Evolutionary conservation across 371 early-diverging fungal genomes (phyloP).

Genomic region (Saksenaea oblongispora): DNA sequence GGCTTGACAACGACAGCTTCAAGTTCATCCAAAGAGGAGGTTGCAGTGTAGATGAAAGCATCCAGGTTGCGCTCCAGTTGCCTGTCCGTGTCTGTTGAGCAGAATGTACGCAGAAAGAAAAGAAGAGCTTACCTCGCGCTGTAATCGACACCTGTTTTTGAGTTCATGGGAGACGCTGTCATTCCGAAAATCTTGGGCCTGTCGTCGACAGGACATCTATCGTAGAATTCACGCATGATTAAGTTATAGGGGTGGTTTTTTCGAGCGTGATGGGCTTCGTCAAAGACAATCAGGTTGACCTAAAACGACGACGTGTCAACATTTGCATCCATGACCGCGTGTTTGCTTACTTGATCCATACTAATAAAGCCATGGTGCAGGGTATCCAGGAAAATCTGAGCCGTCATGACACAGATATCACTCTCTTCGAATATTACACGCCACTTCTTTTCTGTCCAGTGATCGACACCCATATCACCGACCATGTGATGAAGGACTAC

Average conservation of each 20-base stretch:
- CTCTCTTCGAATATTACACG: conserved; percentile 44
- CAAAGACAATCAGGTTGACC: conserved; percentile 85
- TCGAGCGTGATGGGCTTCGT: conserved; percentile 92
- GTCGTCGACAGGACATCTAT: conserved; percentile 38
- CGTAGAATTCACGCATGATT: conserved; percentile 86
- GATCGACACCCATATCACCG: conserved; percentile 71
- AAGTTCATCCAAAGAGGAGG: conserved; percentile 32
- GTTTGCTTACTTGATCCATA: conserved; percentile 55
- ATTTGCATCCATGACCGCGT: neutral
- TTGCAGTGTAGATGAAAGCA: conserved; percentile 65
- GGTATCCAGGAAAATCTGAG: conserved; percentile 79
- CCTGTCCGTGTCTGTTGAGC: conserved; percentile 25
- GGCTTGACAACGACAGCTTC: conserved; percentile 45
- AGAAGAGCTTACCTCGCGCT: conserved; percentile 41
- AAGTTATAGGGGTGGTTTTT: conserved; percentile 81
- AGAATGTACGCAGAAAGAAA: neutral
- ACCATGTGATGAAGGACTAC: conserved; percentile 60
- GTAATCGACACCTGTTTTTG: conserved; percentile 40
- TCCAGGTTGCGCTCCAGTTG: conserved; percentile 72
- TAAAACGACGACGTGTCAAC: conserved; percentile 19
- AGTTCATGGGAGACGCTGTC: conserved; percentile 88
- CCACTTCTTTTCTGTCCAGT: conserved; percentile 67
- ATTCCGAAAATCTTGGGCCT: conserved; percentile 90
- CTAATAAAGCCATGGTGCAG: conserved; percentile 70
- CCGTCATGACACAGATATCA: conserved; percentile 87